phyloP scores from a whole-genome alignment of 2,329 filamentous ascomycete species.

The Trichoderma simmonsii region DNA sequence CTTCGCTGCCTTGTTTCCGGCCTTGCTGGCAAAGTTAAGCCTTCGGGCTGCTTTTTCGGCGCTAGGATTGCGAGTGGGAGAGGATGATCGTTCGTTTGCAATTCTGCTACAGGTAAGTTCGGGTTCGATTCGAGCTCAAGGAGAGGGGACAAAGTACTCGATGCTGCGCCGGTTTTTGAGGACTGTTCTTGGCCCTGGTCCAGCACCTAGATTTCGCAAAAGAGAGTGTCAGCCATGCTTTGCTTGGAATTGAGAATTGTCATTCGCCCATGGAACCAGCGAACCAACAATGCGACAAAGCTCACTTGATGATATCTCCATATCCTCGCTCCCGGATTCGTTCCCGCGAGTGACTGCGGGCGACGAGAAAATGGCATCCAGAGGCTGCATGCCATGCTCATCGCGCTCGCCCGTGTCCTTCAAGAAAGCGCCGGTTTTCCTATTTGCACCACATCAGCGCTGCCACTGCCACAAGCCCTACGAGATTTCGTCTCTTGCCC shows the following conservation, averaged over 20 bases:
- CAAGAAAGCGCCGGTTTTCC: slow-evolving; percentile 85
- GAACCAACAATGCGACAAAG: neutral
- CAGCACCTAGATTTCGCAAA: slow-evolving; percentile 40
- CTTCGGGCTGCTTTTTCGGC: slow-evolving; percentile 41
- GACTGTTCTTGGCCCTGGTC: slow-evolving; percentile 52
- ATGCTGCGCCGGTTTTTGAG: slow-evolving; percentile 50
- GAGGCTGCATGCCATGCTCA: slow-evolving; percentile 85
- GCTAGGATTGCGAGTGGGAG: slow-evolving; percentile 42
- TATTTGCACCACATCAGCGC: slow-evolving; percentile 36
- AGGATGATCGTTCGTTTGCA: slow-evolving; percentile 45
- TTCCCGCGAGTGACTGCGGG: slow-evolving; percentile 51
- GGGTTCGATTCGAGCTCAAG: slow-evolving; percentile 56
- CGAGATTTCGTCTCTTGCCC: neutral
- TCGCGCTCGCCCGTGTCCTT: slow-evolving; percentile 78
- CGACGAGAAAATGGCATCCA: slow-evolving; percentile 86
- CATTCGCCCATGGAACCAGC: neutral
- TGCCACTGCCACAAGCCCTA: neutral
- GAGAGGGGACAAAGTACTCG: slow-evolving; percentile 49
- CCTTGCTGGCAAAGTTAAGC: slow-evolving; percentile 48
- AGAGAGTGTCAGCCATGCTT: neutral
- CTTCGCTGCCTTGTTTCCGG: slow-evolving; percentile 20
- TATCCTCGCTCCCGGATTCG: slow-evolving; percentile 44
- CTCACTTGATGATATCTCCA: slow-evolving; percentile 53
- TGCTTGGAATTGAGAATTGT: neutral
- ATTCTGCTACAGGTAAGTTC: slow-evolving; percentile 36